phyloP scores from a whole-genome alignment of 129 eudicot species.

The Escallonia rubra region DNA sequence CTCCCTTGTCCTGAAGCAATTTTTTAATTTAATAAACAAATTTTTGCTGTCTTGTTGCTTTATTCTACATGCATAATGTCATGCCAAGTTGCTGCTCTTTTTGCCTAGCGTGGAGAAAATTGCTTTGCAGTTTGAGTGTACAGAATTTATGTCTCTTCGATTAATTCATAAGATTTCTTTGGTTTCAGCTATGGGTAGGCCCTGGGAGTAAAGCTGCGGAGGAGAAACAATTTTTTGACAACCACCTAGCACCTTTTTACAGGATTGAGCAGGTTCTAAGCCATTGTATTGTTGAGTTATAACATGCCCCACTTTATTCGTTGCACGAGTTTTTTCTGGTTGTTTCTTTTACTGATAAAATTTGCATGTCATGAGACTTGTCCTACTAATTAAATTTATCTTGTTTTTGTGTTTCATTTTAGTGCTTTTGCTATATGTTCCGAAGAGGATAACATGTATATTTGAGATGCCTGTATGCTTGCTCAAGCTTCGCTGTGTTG shows the following conservation, averaged over 20 bases:
- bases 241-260: conserved; percentile 91
- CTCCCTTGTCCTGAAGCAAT: neutral
- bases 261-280: conserved; percentile 86
- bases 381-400: too few species aligned
- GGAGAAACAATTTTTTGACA: conserved; percentile 90
- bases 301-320: neutral
- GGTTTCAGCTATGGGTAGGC: conserved; percentile 95
- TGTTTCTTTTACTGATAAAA: neutral
- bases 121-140: neutral
- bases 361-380: too few species aligned
- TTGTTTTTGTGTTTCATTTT: too few species aligned
- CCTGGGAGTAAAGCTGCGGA: conserved; percentile 93
- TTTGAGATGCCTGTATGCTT: too few species aligned
- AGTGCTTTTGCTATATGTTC: too few species aligned
- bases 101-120: neutral
- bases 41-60: too few species aligned
- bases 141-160: neutral
- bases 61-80: too few species aligned
- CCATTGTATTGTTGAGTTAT: neutral
- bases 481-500: too few species aligned
- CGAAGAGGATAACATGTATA: too few species aligned
- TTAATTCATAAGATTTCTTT: conserved; percentile 8
- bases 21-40: too few species aligned
- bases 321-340: neutral
- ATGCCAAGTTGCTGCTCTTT: too few species aligned